Conservation (phyloP, 805 yeast species). For the Yamadazyma scolyti region DNA sequence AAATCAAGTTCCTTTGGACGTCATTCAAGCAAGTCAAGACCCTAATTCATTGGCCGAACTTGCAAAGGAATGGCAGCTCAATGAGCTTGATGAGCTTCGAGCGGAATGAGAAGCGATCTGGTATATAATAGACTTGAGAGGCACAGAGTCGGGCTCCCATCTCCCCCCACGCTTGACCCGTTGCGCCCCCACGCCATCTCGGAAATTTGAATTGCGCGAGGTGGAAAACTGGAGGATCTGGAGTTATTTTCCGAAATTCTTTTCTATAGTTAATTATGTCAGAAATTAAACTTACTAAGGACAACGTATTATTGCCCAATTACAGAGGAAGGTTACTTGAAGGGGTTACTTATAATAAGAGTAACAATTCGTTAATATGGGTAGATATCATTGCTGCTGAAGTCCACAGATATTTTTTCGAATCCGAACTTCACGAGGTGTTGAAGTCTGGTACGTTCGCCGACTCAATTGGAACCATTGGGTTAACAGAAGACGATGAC, state of each 20-base stretch:
- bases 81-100: constrained; percentile 3
- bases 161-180: too few species aligned
- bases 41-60: constrained; percentile 63
- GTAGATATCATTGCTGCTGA: constrained; percentile 39
- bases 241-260: too few species aligned
- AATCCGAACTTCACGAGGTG: constrained; percentile 28
- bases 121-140: too few species aligned
- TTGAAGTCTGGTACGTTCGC: constrained; percentile 30
- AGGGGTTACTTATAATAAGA: constrained; percentile 61
- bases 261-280: too few species aligned
- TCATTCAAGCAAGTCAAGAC: constrained; percentile 77
- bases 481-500: constrained; percentile 55
- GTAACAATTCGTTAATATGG: constrained; percentile 50
- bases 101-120: too few species aligned
- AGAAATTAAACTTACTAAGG: constrained; percentile 6
- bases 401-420: constrained; percentile 30
- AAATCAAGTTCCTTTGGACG: constrained; percentile 87
- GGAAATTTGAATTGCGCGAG: too few species aligned
- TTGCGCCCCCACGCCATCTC: too few species aligned
- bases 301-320: constrained; percentile 16
- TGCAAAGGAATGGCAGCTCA: constrained; percentile 14
- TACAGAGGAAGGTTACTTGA: constrained; percentile 55
- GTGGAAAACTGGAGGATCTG: too few species aligned
- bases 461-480: constrained; percentile 67
- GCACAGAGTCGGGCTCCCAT: too few species aligned